Conservation (phyloP, 768 basidiomycete genomes). For the Podaxis rugospora region DNA sequence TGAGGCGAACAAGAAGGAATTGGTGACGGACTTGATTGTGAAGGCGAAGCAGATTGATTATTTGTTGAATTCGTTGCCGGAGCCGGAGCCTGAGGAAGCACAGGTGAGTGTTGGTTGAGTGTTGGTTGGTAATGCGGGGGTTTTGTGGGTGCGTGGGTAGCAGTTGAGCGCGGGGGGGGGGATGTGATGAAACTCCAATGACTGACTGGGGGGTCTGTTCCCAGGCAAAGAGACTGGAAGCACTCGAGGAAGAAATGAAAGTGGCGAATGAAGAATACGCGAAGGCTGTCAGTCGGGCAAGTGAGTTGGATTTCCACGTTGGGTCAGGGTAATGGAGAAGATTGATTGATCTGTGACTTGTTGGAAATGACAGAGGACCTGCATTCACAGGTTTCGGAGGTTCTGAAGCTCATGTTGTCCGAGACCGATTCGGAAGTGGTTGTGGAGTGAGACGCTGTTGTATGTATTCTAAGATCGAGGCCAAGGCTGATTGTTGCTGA, state of each 20-base stretch:
- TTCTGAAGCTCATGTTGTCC: slow-evolving; percentile 51
- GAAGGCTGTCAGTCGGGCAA: slow-evolving; percentile 68
- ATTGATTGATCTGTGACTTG: neutral
- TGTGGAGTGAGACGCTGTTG: neutral
- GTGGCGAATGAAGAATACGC: slow-evolving; percentile 73
- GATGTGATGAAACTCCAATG: neutral
- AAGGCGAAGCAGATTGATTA: slow-evolving; percentile 90
- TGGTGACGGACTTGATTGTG: slow-evolving; percentile 75
- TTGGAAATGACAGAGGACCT: slow-evolving; percentile 42
- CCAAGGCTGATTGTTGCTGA: too few relatives aligned
- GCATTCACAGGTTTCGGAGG: slow-evolving; percentile 55
- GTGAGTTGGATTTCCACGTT: slow-evolving; percentile 39
- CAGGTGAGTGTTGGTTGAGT: slow-evolving; percentile 42
- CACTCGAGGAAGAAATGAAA: slow-evolving; percentile 66
- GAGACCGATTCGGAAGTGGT: slow-evolving; percentile 36
- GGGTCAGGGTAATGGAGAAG: neutral
- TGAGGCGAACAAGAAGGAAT: slow-evolving; percentile 81
- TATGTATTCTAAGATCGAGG: too few relatives aligned
- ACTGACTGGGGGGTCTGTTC: neutral
- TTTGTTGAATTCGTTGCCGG: slow-evolving; percentile 75
- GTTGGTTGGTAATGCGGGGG: neutral
- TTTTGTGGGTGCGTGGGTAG: neutral
- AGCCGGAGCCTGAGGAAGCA: slow-evolving; percentile 71
- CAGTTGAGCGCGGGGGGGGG: neutral
- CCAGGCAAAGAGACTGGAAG: slow-evolving; percentile 63